Conservation (phyloP, 2,329 filamentous ascomycete genomes). For the Chaetomium sp. region DNA sequence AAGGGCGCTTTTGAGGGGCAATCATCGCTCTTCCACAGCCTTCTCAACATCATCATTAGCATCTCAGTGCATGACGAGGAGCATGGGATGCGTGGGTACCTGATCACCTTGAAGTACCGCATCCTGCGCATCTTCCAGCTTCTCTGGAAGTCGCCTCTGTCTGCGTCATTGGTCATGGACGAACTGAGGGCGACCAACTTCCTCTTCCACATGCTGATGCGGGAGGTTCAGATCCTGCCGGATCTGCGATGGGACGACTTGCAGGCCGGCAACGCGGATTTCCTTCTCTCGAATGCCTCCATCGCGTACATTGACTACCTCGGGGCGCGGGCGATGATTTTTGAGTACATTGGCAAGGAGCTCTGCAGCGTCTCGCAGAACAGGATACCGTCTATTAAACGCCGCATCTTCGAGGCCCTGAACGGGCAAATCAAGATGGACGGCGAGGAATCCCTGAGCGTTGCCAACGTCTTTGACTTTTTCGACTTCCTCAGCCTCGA, state of each 20-base stretch:
- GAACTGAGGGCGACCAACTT: conserved; percentile 77
- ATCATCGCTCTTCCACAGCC: conserved; percentile 74
- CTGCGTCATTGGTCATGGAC: conserved; percentile 64
- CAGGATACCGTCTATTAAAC: conserved; percentile 62
- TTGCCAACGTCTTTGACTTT: conserved; percentile 79
- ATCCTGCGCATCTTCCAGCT: conserved; percentile 68
- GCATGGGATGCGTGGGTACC: conserved; percentile 56
- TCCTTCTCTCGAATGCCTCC: conserved; percentile 63
- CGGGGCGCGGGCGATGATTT: conserved; percentile 64
- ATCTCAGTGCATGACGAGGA: conserved; percentile 59
- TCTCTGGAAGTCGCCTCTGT: conserved; percentile 78
- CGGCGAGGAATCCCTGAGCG: conserved; percentile 57
- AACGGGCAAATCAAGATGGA: conserved; percentile 66
- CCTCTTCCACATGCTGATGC: conserved; percentile 68
- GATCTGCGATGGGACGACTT: conserved; percentile 69
- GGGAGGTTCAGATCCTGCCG: conserved; percentile 63
- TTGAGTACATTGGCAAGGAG: conserved; percentile 82
- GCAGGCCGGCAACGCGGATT: conserved; percentile 53
- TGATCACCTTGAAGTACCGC: conserved; percentile 61
- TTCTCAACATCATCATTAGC: conserved; percentile 64
- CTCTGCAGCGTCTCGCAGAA: conserved; percentile 70
- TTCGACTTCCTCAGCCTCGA: conserved; percentile 73
- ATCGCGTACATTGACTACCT: conserved; percentile 71
- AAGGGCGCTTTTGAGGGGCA: conserved; percentile 65
- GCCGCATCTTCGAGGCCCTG: conserved; percentile 64